Evolutionary conservation across 2,329 filamentous ascomycete genomes (phyloP).

Genomic region (Pseudogymnoascus sp.): DNA sequence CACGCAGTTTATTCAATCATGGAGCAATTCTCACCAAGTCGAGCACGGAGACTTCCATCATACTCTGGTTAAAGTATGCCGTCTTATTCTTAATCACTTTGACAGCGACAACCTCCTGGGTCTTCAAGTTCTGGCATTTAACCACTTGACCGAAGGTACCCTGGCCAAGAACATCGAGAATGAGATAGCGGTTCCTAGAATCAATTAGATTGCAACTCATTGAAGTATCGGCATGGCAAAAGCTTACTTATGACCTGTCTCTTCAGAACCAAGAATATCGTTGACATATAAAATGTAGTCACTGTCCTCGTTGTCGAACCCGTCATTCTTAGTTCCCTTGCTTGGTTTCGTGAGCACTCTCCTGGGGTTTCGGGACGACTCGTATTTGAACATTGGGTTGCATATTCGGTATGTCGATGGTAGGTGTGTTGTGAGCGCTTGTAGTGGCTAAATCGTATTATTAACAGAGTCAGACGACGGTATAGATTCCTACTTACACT

Average conservation of each 20-base stretch:
- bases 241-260: slow-evolving; percentile 88
- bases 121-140: slow-evolving; percentile 97
- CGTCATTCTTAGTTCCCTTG: slow-evolving; percentile 97
- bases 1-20: neutral
- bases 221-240: neutral
- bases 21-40: slow-evolving; percentile 61
- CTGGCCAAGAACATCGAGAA: slow-evolving; percentile 92
- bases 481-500: slow-evolving; percentile 54
- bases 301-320: slow-evolving; percentile 97
- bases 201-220: slow-evolving; percentile 21
- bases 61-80: slow-evolving; percentile 98
- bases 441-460: slow-evolving; percentile 58
- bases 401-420: slow-evolving; percentile 97
- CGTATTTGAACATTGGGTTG: slow-evolving; percentile 97
- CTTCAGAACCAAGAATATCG: slow-evolving; percentile 94
- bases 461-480: slow-evolving; percentile 20
- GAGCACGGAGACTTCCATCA: slow-evolving; percentile 99
- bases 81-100: slow-evolving; percentile 99
- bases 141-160: slow-evolving; percentile 98
- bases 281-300: slow-evolving; percentile 99
- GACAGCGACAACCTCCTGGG: slow-evolving; percentile 94
- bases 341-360: slow-evolving; percentile 95
- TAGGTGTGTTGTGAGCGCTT: slow-evolving; percentile 88
- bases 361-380: slow-evolving; percentile 91
- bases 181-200: slow-evolving; percentile 81